Base-by-base conservation (phyloP, 108 stramenopile genomes). In the Pseudonitzschia multiseries region DNA sequence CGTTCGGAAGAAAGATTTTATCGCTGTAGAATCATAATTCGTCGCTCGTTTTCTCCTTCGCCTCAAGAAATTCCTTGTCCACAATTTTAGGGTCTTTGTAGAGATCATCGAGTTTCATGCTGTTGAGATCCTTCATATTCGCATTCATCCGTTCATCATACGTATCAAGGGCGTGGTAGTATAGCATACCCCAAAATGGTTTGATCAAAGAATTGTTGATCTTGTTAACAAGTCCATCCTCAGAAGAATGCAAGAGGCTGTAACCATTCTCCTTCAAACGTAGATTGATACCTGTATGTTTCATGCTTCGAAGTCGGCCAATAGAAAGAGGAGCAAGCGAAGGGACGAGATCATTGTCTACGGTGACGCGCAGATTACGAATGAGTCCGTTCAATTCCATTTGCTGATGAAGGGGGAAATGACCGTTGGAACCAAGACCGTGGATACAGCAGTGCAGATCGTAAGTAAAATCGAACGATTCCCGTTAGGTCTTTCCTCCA, bases 81-180 rank as follows among this genome's bases (percentile, higher is more conserved):
- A 62, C 61, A 17, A 62, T 40, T 9, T 14, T 62, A 9, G 27
- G 18, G 61, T 62, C 61, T 33, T 62, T 62, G 61, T 62, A 62
- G 32, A 62, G 61, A 17, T 62, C 61, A 29, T 62, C 61, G n/a
- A 62, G 32, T 36, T 6, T 62, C 36, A 36, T 10, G 14, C 20
- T n/a, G 8, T 0, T 62, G 33, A 62, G 61, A 13, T 62, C 33
- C 2, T 62, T 20, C 4, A 3, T 3, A 17, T 33, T 40, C 10
- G 9, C 20, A 2, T 40, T 4, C 61, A 62, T 33, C 15, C 61
- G 61, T 13, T n/a, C 31, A 2, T 62, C 61, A 28, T 40, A 15
- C 32, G 15, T 4, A 36, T 14, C 20, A 20, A 62, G 61, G 2
- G 0, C 29, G n/a, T 62, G 61, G 13, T 28, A 62, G n/a, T 24